Percentiles rank a stretch among this genome's conserved stretches.
These are phyloP conservation scores for Rhizophagus sp. DNA, from an alignment of 192 early-diverging fungal genomes.

Conservation along the genomic window DNA sequence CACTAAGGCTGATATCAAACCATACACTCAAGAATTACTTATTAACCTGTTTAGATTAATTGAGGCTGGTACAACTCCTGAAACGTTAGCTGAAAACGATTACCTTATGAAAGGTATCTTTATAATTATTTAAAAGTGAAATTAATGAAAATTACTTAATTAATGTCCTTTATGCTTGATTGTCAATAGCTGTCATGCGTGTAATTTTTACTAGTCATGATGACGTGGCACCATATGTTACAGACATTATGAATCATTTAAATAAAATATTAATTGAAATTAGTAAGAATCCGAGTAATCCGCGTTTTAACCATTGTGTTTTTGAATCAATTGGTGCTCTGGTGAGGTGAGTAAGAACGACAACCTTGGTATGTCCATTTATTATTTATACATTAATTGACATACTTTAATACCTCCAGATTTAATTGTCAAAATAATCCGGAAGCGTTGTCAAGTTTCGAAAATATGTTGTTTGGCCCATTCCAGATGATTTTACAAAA, in stretches of 20 bases:
- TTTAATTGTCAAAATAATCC: slow-evolving; percentile 78
- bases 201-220: slow-evolving; percentile 77
- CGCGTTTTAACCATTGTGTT: slow-evolving; percentile 95
- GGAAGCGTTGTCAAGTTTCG: slow-evolving; percentile 75
- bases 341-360: slow-evolving; percentile 52
- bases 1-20: slow-evolving; percentile 67
- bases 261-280: slow-evolving; percentile 80
- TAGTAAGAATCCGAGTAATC: slow-evolving; percentile 95
- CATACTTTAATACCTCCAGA: slow-evolving; percentile 40
- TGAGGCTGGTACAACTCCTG: slow-evolving; percentile 75
- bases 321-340: slow-evolving; percentile 93
- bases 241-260: slow-evolving; percentile 71
- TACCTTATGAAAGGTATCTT: slow-evolving; percentile 86
- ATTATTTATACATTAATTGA: too few species aligned
- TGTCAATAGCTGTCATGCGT: slow-evolving; percentile 71
- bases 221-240: slow-evolving; percentile 71
- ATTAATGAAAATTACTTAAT: neutral
- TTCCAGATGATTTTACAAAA: slow-evolving; percentile 85
- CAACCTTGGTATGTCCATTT: neutral
- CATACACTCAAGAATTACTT: slow-evolving; percentile 68
- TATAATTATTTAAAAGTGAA: neutral
- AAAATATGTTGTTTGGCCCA: slow-evolving; percentile 82
- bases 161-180: neutral
- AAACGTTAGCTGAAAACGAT: slow-evolving; percentile 95
- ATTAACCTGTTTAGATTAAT: slow-evolving; percentile 76